Evolutionary conservation across 345 rosid genomes (phyloP), one percentile per base, ranked within the genome.

Genomic region (Dipteronia sinensis): DNA sequence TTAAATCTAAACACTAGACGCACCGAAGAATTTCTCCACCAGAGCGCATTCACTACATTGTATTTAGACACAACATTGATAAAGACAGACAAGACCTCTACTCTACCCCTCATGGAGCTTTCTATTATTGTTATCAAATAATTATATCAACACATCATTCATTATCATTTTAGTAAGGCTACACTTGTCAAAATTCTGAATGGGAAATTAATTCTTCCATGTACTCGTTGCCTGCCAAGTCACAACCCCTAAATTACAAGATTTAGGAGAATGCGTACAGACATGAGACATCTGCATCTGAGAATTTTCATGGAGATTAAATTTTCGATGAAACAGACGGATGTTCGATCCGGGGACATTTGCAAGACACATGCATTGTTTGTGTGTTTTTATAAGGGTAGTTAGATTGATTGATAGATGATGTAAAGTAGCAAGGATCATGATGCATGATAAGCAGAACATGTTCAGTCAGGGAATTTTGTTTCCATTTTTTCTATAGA

Each of bases 11-110:
- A 4, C 38, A 3, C 4, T 34, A 4, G 38, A 4, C 6, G 6
- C 38, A 34, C 38, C 6, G 0, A 34, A 34, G 38, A 34, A 34
- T 34, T 34, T 34, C 38, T 34, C 38, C 38, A 34, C 4, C 38
- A 34, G 4, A 34, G 38, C 38, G 4, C 7, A 3, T 6, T 34
- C 38, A 34, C 38, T 34, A 2, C 65, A 62, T 1, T 46, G 59
- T 44, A 44, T 73, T 44, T 63, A 62, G 58, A 63, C 76, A 73
- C 10, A 23, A 49, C 11, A 55, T 22, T 38, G 66, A 34, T 56
- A 56, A 58, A 0, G 75, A 72, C 10, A 58, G 29, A 34, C 38
- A 38, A 20, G 66, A 56, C 75, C 63, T 20, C 13, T 6, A 13
- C 34, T 34, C 7, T 34, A 34, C 6, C 66, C 75, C 75, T 72